Conservation (phyloP, 2,329 filamentous ascomycete species). For the Clarireedia hainanense region DNA sequence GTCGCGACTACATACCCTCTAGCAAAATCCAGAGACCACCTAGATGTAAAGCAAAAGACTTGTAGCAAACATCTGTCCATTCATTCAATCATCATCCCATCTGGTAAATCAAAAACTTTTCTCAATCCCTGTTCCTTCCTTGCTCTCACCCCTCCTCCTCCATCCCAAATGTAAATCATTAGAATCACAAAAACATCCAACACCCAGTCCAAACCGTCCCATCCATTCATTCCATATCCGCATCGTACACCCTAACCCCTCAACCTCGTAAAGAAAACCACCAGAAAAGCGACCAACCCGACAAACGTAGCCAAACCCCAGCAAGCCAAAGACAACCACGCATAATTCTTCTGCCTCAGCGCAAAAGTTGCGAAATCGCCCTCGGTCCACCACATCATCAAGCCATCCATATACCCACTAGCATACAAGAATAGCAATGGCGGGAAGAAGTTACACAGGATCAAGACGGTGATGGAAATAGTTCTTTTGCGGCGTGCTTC, state of each 20-base stretch:
- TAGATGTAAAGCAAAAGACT: too few relatives aligned
- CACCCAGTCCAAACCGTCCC: not conserved
- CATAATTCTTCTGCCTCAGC: constrained; percentile 20
- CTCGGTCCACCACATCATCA: constrained; percentile 22
- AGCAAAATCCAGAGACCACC: too few relatives aligned
- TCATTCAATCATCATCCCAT: too few relatives aligned
- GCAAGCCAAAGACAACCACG: constrained; percentile 13
- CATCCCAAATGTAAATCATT: too few relatives aligned
- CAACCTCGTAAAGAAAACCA: constrained; percentile 6
- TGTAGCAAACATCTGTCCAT: too few relatives aligned
- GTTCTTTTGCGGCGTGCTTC: constrained; percentile 13
- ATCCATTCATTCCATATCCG: not conserved
- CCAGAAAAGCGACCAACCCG: constrained; percentile 17
- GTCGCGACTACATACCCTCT: too few relatives aligned
- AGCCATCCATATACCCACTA: constrained; percentile 20
- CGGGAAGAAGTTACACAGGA: constrained; percentile 23
- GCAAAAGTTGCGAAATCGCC: constrained; percentile 20
- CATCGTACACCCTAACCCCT: not conserved
- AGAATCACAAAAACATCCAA: too few relatives aligned
- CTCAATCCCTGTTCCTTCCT: too few relatives aligned
- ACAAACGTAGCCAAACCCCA: constrained; percentile 16
- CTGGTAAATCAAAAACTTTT: too few relatives aligned
- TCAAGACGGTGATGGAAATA: constrained; percentile 20
- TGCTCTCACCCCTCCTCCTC: too few relatives aligned
- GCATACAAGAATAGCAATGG: constrained; percentile 23